Base-by-base conservation (phyloP, 106 monocot species). In the Allium sativum region DNA sequence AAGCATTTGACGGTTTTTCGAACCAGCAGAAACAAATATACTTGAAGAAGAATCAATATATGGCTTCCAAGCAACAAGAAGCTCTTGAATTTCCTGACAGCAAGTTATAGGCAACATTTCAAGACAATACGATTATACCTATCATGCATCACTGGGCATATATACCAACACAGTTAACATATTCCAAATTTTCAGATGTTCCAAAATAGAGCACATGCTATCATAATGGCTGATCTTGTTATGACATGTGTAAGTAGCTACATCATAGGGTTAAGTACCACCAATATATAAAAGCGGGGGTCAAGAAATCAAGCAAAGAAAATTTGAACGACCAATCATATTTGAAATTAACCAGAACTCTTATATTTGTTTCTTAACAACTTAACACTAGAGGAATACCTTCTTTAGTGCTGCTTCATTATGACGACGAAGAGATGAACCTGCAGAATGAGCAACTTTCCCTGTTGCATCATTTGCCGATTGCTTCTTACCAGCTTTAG, bases 321-420 rank as follows among this genome's bases (percentile, higher is more conserved):
- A 31, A 31, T 3, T 31, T 31, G 31, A 31, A 31, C 31, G 1
- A 5, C 1, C 31, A 31, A 31, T 31, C 31, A 31, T 31, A 2
- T 31, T 31, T 31, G 31, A 31, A 31, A 2, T 31, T 31, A 31
- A 31, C 5, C 31, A 31, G 31, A 31, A 31, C 31, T 31, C 31
- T 31, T 31, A 3, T 31, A 31, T 31, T 31, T 31, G 31, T 31
- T 31, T 31, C 31, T 5, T 31, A 31, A 31, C 31, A 31, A 31
- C 5, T 31, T 31, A 31, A 31, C 31, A 5, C 31, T 31, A 31
- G n/a, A 14, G 6, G 13, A 14, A 12, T 48, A 93, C 92, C 88
- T 85, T 88, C 70, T 81, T 98, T 10, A 98, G 68, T 76, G 88
- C 92, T 40, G 82, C 85, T 85, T 98, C 98, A 81, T 98, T 98